Conservation (phyloP, 73 alveolate species). For the Paramecium primaurelia region DNA sequence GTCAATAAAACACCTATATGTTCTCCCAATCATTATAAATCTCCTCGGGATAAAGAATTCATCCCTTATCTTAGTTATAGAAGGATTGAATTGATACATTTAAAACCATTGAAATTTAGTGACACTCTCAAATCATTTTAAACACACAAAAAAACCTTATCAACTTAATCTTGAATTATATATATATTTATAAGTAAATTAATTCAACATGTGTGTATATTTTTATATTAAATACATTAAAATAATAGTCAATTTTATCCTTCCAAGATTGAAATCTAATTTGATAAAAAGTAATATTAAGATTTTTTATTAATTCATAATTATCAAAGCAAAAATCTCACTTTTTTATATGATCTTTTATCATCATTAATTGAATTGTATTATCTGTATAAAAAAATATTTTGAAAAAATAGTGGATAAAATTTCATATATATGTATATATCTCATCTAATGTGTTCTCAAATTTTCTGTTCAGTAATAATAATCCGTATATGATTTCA, state of each 20-base stretch:
- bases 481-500: neutral
- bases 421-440: no score
- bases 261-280: no score
- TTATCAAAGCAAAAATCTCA: neutral
- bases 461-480: neutral
- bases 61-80: conserved; percentile 23
- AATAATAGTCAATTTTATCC: no score
- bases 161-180: neutral
- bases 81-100: neutral
- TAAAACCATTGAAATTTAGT: neutral
- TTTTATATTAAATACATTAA: no score
- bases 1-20: neutral
- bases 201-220: neutral
- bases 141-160: neutral
- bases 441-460: neutral
- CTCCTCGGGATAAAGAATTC: neutral
- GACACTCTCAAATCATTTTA: conserved; percentile 13
- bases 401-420: no score
- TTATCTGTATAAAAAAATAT: no score
- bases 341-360: no score
- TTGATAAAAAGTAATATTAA: no score
- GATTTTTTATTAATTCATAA: no score
- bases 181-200: neutral
- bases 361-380: neutral
- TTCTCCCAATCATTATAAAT: neutral